Base-by-base conservation (phyloP, 2,329 filamentous ascomycete genomes). In the Ophioceras dolichostomum region DNA sequence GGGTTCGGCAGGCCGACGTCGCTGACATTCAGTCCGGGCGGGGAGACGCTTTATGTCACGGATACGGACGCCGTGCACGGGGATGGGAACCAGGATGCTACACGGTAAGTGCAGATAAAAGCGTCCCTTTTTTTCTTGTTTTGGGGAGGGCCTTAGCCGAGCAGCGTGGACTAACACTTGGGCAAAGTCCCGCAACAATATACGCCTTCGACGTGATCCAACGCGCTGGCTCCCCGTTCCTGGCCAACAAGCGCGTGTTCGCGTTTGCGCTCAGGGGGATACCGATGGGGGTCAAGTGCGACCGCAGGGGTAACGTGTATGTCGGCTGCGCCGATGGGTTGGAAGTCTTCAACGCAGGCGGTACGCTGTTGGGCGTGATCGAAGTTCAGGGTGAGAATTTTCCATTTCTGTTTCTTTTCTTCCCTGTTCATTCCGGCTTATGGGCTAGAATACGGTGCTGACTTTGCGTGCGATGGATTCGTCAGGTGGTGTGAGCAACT, bases 171-270 rank as follows among this genome's bases (percentile, higher is more conserved):
- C n/a, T n/a, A n/a, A n/a, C n/a, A n/a, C n/a, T n/a, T n/a, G n/a
- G n/a, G n/a, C n/a, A n/a, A 20, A 60, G 57, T 4, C 40, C 52
- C 4, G 54, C 54, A 5, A 55, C 55, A 2, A 62, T 66, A 5
- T 72, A 71, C 36, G 65, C 67, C 0, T 71, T 62, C 37, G 67
- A 73, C 46, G 51, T 73, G 6, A 37, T 57, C 3, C 49, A 39
- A 2, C 53, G 55, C 8, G 46, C 50, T 10, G 56, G 48, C 2
- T 51, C 59, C 3, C 58, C 57, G 0, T 67, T 66, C 36, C 52
- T 74, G 10, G 45, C 48, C 1, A 71, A 73, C 47, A 61, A 60
- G 34, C 63, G 68, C 18, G 48, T 73, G 1, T 76, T 77, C 44
- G 64, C 70, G 2, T 67, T 64, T 42, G 60, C 63, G 1, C 57